A percentile compares a stretch with the other conserved stretches of the same genome.
Evolutionary conservation across 108 stramenopile species (phyloP).

Genomic region (Fragilariopsis cylindrus): DNA sequence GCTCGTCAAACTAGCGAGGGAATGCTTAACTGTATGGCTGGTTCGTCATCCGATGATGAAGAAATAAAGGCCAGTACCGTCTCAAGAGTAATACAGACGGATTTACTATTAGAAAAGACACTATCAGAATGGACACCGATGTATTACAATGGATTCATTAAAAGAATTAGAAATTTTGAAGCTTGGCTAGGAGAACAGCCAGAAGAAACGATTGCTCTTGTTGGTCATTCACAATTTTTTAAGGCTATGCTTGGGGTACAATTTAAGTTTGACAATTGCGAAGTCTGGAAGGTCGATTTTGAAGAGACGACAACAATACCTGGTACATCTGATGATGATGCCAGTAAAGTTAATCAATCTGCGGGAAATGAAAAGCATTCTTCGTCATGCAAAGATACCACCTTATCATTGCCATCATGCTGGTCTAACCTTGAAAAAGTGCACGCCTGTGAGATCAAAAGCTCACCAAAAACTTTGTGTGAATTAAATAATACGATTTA

Average conservation of each 20-base stretch:
- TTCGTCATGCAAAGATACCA: too few relatives aligned
- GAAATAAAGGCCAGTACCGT: conserved; percentile 26
- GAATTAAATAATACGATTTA: background rate
- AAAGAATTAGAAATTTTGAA: conserved; percentile 52
- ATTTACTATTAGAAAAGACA: conserved; percentile 49
- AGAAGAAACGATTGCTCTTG: conserved; percentile 56
- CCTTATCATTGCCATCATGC: conserved; percentile 19
- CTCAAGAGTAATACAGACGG: conserved; percentile 46
- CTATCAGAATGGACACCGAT: conserved; percentile 64
- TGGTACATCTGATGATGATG: background rate
- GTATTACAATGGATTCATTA: conserved; percentile 31
- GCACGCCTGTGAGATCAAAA: conserved; percentile 16
- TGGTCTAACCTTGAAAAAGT: conserved; percentile 32
- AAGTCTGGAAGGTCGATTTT: conserved; percentile 72
- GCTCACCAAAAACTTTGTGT: conserved; percentile 6
- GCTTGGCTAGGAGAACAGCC: conserved; percentile 50
- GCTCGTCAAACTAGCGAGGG: conserved; percentile 65
- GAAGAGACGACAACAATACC: conserved; percentile 10
- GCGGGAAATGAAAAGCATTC: background rate
- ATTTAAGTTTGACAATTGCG: conserved; percentile 76
- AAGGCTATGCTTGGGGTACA: conserved; percentile 60
- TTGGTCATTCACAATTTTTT: conserved; percentile 78
- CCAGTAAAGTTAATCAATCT: background rate
- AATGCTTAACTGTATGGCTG: conserved; percentile 49
- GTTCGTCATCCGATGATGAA: conserved; percentile 5